A percentile compares a stretch with the other conserved stretches of the same genome.
Evolutionary conservation across 169 alveolate genomes (phyloP).

Genomic region (Besnoitia besnoiti): DNA sequence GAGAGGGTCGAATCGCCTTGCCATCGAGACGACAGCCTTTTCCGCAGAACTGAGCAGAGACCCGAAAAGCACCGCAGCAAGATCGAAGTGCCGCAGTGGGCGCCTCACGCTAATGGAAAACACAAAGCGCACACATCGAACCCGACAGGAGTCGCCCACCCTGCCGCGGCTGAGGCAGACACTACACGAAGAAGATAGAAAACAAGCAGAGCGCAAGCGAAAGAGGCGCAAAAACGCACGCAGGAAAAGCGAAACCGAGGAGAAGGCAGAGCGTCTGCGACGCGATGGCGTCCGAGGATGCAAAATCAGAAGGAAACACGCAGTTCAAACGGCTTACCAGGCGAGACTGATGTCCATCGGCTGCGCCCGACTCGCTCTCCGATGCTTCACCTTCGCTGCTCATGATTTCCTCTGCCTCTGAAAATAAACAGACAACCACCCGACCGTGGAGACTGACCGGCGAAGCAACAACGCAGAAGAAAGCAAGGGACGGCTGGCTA

Average conservation of each 20-base stretch:
- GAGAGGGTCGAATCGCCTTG: constrained; percentile 1
- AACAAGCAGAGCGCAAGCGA: background rate
- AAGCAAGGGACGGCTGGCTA: background rate
- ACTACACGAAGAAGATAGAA: background rate
- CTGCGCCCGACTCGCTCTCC: background rate
- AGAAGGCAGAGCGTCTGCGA: background rate
- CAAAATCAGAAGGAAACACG: background rate
- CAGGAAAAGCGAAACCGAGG: background rate
- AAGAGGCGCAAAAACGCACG: background rate
- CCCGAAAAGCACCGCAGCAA: background rate
- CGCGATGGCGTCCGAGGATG: background rate
- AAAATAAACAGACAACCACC: background rate
- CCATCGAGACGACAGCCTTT: constrained; percentile 14
- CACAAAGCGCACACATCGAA: no score
- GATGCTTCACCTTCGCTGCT: background rate
- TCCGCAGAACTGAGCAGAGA: background rate
- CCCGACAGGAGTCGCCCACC: background rate
- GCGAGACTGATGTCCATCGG: background rate
- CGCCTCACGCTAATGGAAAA: no score
- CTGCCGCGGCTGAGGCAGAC: background rate
- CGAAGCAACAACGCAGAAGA: background rate
- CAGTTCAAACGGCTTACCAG: no score
- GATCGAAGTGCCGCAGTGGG: background rate
- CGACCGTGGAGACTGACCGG: background rate
- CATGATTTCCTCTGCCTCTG: background rate